Conservation (phyloP, 1,284 basidiomycete species). For the Tilletia indica region DNA sequence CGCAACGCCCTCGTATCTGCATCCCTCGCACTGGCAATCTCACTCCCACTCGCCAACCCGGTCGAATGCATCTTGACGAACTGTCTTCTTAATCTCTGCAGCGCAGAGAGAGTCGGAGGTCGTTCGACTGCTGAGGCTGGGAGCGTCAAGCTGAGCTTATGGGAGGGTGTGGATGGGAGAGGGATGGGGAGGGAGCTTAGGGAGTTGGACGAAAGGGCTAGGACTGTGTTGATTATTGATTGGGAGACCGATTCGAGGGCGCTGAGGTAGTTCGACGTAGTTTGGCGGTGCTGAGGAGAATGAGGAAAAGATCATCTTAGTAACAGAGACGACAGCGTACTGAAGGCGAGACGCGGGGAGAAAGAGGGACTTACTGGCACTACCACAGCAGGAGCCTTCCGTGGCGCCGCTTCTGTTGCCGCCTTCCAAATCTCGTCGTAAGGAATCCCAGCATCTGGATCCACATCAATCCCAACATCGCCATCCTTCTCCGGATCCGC, state of each 20-base stretch:
- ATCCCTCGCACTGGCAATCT: slow-evolving; percentile 32
- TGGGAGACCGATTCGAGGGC: slow-evolving; percentile 53
- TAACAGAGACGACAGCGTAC: not conserved
- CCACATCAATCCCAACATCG: slow-evolving; percentile 58
- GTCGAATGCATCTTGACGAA: slow-evolving; percentile 50
- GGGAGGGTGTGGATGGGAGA: slow-evolving; percentile 21
- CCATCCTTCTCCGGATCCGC: not conserved
- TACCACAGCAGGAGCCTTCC: slow-evolving; percentile 81
- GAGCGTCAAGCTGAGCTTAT: not conserved
- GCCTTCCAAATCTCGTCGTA: slow-evolving; percentile 76
- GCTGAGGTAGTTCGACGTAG: slow-evolving; percentile 57
- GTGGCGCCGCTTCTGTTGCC: slow-evolving; percentile 73
- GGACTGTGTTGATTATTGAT: slow-evolving; percentile 29
- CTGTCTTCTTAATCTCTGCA: slow-evolving; percentile 45
- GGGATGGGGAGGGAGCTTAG: slow-evolving; percentile 22
- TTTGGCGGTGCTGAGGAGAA: slow-evolving; percentile 33
- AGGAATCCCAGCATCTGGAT: slow-evolving; percentile 68
- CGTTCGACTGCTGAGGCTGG: slow-evolving; percentile 18
- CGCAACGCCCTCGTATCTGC: slow-evolving; percentile 27
- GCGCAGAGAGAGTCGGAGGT: slow-evolving; percentile 30
- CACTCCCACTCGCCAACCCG: slow-evolving; percentile 36
- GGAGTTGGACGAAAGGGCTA: slow-evolving; percentile 23
- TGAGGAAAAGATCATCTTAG: not conserved
- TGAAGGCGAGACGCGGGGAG: not conserved
- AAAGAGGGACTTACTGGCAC: slow-evolving; percentile 57